Evolutionary conservation across 768 basidiomycete species (phyloP).

Genomic region (Candolleomyces efflorescens): DNA sequence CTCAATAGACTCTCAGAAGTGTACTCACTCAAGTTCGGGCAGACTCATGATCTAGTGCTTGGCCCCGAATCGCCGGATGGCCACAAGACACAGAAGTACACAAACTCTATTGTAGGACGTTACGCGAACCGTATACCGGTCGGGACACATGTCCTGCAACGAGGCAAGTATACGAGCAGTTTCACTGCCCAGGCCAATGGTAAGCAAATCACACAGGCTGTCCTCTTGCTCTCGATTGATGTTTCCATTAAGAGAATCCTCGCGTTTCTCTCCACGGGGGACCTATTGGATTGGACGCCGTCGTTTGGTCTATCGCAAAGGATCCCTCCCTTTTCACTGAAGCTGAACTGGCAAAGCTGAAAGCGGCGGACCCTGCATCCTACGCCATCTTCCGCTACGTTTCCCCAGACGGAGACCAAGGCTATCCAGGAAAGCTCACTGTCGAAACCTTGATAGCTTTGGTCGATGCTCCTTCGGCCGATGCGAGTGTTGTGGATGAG

Average conservation of each 20-base stretch:
- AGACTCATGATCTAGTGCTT: conserved; percentile 76
- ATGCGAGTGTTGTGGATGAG: conserved; percentile 21
- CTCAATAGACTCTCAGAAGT: neutral
- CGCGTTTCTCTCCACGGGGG: conserved; percentile 73
- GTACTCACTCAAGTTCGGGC: conserved; percentile 2
- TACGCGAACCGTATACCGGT: conserved; percentile 71
- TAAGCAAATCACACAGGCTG: conserved; percentile 12
- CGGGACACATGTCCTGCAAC: conserved; percentile 47
- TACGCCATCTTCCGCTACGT: conserved; percentile 54
- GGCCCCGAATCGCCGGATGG: conserved; percentile 62
- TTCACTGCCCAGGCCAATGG: conserved; percentile 44
- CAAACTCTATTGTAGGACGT: conserved; percentile 68
- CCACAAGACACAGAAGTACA: conserved; percentile 61
- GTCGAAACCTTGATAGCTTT: conserved; percentile 56
- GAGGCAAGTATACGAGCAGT: conserved; percentile 45
- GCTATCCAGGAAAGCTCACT: conserved; percentile 58
- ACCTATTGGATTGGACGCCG: conserved; percentile 57
- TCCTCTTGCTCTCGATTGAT: neutral
- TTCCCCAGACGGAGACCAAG: conserved; percentile 66
- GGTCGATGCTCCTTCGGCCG: conserved; percentile 23
- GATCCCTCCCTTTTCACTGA: conserved; percentile 51
- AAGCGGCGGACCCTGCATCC: conserved; percentile 22
- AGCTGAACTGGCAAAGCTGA: conserved; percentile 46
- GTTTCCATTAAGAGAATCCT: conserved; percentile 34
- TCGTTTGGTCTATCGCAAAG: conserved; percentile 46